Evolutionary conservation across 306 rosid genomes (phyloP).

Genomic region (Lagenaria siceraria): DNA sequence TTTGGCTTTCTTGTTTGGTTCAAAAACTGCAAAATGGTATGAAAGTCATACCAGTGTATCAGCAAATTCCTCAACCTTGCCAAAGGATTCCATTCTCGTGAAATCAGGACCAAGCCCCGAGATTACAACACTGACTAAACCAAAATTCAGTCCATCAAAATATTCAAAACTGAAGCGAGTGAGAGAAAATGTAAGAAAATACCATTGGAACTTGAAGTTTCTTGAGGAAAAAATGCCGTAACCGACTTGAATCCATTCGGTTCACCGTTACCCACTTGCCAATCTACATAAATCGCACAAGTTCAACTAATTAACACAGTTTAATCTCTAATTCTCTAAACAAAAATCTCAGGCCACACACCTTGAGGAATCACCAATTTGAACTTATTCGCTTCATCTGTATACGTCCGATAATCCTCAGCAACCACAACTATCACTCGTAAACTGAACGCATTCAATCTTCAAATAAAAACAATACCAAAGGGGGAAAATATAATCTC

Average conservation of each 20-base stretch:
- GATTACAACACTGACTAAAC: conserved; percentile 59
- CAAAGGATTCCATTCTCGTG: conserved; percentile 88
- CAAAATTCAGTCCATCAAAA: background rate
- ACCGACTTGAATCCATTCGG: conserved; percentile 71
- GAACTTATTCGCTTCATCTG: conserved; percentile 71
- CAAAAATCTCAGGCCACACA: conserved; percentile 6
- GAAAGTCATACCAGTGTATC: conserved; percentile 56
- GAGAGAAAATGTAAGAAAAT: background rate
- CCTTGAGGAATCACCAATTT: conserved; percentile 70
- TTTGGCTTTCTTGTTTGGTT: background rate
- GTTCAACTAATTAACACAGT: background rate
- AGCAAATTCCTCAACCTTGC: conserved; percentile 90
- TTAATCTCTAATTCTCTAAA: background rate
- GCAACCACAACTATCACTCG: conserved; percentile 28
- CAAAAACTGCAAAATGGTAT: background rate
- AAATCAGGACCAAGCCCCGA: conserved; percentile 88
- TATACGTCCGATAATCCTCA: conserved; percentile 44
- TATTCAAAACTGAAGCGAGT: background rate
- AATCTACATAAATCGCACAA: conserved; percentile 25
- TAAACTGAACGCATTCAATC: background rate
- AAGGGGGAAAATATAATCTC: background rate
- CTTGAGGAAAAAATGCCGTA: conserved; percentile 75
- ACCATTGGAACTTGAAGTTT: conserved; percentile 52
- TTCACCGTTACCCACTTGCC: conserved; percentile 76
- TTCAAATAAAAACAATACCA: background rate